These are phyloP conservation scores for Globisporangium canariense DNA, from an alignment of 352 stramenopile species.

Conservation along the genomic window DNA sequence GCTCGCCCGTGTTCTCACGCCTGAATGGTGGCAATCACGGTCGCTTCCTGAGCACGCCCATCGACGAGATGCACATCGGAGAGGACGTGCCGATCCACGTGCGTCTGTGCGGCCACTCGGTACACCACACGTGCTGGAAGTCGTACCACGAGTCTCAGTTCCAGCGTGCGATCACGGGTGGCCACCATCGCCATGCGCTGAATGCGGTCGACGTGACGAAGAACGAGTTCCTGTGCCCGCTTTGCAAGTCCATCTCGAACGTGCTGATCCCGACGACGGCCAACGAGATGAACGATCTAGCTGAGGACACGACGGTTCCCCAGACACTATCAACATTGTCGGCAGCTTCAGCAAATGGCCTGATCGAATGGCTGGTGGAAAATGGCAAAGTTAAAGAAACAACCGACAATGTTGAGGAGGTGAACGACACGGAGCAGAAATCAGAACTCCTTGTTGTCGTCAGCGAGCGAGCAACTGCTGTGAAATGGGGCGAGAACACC, in stretches of 20 bases:
- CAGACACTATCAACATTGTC: not conserved
- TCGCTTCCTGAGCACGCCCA: constrained; percentile 61
- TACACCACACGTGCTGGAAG: constrained; percentile 94
- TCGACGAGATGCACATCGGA: constrained; percentile 85
- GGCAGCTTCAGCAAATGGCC: constrained; percentile 21
- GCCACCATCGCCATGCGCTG: constrained; percentile 88
- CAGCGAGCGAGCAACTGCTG: not conserved
- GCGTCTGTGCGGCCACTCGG: constrained; percentile 91
- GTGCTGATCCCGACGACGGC: constrained; percentile 90
- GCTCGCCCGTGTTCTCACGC: constrained; percentile 66
- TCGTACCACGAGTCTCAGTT: constrained; percentile 94
- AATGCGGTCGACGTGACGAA: constrained; percentile 96
- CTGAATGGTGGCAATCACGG: constrained; percentile 57
- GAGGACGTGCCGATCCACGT: constrained; percentile 82
- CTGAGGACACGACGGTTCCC: not conserved
- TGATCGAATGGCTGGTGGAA: constrained; percentile 48
- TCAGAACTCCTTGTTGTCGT: constrained; percentile 2
- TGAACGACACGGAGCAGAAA: constrained; percentile 28
- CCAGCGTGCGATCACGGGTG: constrained; percentile 89
- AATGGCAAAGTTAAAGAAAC: constrained; percentile 19
- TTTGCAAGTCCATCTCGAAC: constrained; percentile 98
- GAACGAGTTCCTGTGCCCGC: constrained; percentile 95
- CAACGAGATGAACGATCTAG: constrained; percentile 34
- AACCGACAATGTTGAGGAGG: not conserved
- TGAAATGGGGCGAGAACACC: constrained; percentile 18